Percentiles rank a stretch among this genome's conserved stretches.
Conservation (phyloP, 306 rosid genomes). For the Trifolium fragiferum region DNA sequence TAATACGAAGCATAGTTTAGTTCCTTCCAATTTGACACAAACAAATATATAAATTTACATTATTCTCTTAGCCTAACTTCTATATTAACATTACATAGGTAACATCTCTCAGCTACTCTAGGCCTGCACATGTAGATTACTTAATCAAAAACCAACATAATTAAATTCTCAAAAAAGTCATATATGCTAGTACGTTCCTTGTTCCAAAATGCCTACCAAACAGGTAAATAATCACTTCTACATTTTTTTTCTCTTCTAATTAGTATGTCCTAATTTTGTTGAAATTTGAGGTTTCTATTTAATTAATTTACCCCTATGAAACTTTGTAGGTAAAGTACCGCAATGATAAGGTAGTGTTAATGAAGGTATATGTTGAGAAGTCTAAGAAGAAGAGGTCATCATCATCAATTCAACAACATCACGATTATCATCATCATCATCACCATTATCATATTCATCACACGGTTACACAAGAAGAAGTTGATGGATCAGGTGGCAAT, state of each 20-base stretch:
- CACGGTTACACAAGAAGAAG: slow-evolving; percentile 41
- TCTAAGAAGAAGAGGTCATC: slow-evolving; percentile 44
- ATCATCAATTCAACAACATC: slow-evolving; percentile 37
- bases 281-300: slow-evolving; percentile 2
- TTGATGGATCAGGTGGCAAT: slow-evolving; percentile 22
- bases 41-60: slow-evolving; percentile 25
- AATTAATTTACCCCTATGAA: background rate
- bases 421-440: slow-evolving; percentile 43
- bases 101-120: background rate
- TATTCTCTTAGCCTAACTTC: slow-evolving; percentile 19
- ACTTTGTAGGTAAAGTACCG: slow-evolving; percentile 48
- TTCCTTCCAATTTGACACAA: slow-evolving; percentile 32
- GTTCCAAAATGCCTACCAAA: slow-evolving; percentile 51
- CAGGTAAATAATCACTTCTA: slow-evolving; percentile 50
- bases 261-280: background rate
- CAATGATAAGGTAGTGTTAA: slow-evolving; percentile 57
- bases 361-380: slow-evolving; percentile 65
- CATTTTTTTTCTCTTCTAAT: slow-evolving; percentile 24
- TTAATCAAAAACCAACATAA: slow-evolving; percentile 22
- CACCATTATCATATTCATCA: slow-evolving; percentile 52
- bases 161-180: slow-evolving; percentile 24
- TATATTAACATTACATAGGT: background rate
- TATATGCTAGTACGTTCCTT: slow-evolving; percentile 3
- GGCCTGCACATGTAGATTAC: slow-evolving; percentile 24
- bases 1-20: slow-evolving; percentile 18